These are phyloP conservation scores for Torulaspora franciscae DNA, from an alignment of 805 yeast genomes.

Conservation along the genomic window DNA sequence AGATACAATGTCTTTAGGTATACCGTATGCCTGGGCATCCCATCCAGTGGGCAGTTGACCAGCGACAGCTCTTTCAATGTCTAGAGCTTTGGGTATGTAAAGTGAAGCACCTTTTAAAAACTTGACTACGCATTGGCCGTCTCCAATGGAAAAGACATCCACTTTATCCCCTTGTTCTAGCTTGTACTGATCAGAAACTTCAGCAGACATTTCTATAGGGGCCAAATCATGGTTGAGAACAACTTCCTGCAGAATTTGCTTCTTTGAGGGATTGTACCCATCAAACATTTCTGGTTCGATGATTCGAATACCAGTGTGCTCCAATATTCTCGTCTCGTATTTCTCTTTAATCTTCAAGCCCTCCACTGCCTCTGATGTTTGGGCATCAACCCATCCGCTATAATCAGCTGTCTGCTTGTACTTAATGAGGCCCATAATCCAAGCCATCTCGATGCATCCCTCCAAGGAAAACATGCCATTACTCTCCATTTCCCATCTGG, in stretches of 20 bases:
- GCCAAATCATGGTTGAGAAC: constrained; percentile 81
- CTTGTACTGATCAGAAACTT: constrained; percentile 76
- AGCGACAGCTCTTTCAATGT: constrained; percentile 28
- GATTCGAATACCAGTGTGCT: constrained; percentile 79
- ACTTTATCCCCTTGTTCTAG: constrained; percentile 76
- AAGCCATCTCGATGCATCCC: constrained; percentile 88
- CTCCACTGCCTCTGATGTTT: constrained; percentile 69
- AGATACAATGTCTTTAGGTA: constrained; percentile 67
- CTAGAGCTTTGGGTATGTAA: constrained; percentile 58
- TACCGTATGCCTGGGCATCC: constrained; percentile 79
- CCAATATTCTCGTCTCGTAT: constrained; percentile 71
- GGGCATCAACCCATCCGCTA: constrained; percentile 59
- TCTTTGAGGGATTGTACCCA: constrained; percentile 79
- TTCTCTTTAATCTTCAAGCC: constrained; percentile 73
- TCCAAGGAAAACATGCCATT: constrained; percentile 77
- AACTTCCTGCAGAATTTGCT: constrained; percentile 77
- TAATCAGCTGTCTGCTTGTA: constrained; percentile 61
- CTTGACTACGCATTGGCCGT: constrained; percentile 72
- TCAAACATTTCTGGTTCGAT: constrained; percentile 77
- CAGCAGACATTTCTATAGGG: constrained; percentile 74
- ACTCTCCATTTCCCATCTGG: constrained; percentile 93
- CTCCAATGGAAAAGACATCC: constrained; percentile 67
- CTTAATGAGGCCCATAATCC: constrained; percentile 87
- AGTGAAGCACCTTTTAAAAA: constrained; percentile 77
- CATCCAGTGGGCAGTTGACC: constrained; percentile 84